Evolutionary conservation across 2,329 filamentous ascomycete genomes (phyloP).

Genomic region (Esteya vermicola): DNA sequence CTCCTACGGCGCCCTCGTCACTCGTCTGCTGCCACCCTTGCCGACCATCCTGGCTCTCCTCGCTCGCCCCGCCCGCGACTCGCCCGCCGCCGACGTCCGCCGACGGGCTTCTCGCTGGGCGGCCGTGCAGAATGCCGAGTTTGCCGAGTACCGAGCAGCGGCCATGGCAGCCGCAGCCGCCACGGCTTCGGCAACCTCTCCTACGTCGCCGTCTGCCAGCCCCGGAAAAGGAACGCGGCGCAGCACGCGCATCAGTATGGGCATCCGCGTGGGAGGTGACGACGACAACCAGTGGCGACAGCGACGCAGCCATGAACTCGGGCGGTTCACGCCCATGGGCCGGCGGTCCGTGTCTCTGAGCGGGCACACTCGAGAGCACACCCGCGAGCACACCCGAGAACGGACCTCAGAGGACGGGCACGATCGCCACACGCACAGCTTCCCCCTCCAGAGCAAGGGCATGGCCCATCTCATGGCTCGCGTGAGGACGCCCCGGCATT

Average conservation of each 20-base stretch:
- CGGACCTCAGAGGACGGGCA: background rate
- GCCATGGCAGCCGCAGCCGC: conserved; percentile 12
- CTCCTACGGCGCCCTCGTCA: conserved; percentile 79
- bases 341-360: conserved; percentile 7
- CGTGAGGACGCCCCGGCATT: background rate
- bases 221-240: background rate
- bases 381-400: background rate
- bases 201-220: background rate
- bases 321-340: background rate
- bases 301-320: conserved; percentile 5
- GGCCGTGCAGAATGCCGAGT: conserved; percentile 40
- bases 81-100: conserved; percentile 53
- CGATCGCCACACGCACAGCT: no score
- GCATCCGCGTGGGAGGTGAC: conserved; percentile 35
- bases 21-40: conserved; percentile 54
- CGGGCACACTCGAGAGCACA: no score
- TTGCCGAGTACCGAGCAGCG: conserved; percentile 20
- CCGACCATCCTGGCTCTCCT: conserved; percentile 47
- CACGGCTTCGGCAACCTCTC: background rate
- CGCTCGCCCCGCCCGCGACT: conserved; percentile 32
- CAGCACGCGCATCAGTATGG: conserved; percentile 15
- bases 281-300: conserved; percentile 22
- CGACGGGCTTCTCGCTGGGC: conserved; percentile 56
- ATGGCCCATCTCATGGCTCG: background rate
- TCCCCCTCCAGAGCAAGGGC: no score